Conservation (phyloP, 371 early-diverging fungal genomes). For the Haplosporangium sp. region DNA sequence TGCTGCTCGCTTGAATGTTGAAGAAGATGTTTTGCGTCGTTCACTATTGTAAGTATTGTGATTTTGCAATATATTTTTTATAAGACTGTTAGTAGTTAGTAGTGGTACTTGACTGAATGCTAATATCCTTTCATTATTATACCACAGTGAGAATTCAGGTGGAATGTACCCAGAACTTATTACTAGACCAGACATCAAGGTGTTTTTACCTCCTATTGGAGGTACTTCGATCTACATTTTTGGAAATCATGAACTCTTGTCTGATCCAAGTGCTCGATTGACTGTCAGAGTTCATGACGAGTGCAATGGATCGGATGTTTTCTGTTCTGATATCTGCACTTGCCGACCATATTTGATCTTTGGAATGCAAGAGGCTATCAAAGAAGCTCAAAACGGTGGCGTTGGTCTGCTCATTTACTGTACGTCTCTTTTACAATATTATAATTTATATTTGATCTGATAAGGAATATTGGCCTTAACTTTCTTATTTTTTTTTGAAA, state of each 20-base stretch:
- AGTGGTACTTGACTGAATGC: neutral
- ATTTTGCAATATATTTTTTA: neutral
- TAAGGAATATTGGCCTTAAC: neutral
- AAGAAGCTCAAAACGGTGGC: slow-evolving; percentile 93
- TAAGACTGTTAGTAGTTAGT: neutral
- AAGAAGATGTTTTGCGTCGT: slow-evolving; percentile 86
- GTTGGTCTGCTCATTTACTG: slow-evolving; percentile 96
- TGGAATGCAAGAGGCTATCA: slow-evolving; percentile 93
- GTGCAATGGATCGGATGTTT: slow-evolving; percentile 95
- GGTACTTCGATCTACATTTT: slow-evolving; percentile 95
- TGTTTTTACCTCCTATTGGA: slow-evolving; percentile 96
- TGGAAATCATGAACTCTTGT: slow-evolving; percentile 85
- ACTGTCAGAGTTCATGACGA: slow-evolving; percentile 95
- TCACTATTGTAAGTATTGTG: slow-evolving; percentile 73
- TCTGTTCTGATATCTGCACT: slow-evolving; percentile 94
- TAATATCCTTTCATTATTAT: slow-evolving; percentile 37
- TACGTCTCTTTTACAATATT: slow-evolving; percentile 22
- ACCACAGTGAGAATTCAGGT: slow-evolving; percentile 75
- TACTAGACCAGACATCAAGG: slow-evolving; percentile 93
- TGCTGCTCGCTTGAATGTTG: slow-evolving; percentile 89
- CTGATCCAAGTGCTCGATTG: slow-evolving; percentile 85
- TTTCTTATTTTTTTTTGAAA: no score
- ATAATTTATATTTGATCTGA: neutral
- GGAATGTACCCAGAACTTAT: slow-evolving; percentile 98
- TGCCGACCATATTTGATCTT: slow-evolving; percentile 95